These are phyloP conservation scores for Teratosphaeria epicoccoides DNA, from an alignment of 2,329 filamentous ascomycete genomes.

Conservation along the genomic window DNA sequence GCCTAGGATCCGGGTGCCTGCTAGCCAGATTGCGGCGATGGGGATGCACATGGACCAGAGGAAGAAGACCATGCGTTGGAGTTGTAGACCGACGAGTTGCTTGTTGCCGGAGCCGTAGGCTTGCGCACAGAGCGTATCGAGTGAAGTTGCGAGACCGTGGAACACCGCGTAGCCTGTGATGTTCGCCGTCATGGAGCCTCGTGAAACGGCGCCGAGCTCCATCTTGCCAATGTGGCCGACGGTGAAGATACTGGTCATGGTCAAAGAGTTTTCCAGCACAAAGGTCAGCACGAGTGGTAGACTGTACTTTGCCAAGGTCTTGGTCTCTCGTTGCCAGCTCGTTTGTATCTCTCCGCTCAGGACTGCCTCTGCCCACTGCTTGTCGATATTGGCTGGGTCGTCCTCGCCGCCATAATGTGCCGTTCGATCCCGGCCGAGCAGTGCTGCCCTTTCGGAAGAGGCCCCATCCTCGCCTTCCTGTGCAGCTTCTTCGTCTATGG, in stretches of 20 bases:
- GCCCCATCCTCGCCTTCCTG: conserved; percentile 5
- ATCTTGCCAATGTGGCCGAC: conserved; percentile 40
- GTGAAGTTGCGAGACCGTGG: conserved; percentile 66
- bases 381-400: conserved; percentile 49
- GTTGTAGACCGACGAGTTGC: conserved; percentile 74
- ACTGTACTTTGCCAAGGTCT: conserved; percentile 52
- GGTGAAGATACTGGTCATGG: conserved; percentile 38
- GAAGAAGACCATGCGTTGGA: conserved; percentile 73
- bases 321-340: conserved; percentile 81
- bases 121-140: conserved; percentile 89
- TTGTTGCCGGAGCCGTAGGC: conserved; percentile 87
- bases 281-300: conserved; percentile 38
- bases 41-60: conserved; percentile 62
- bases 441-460: conserved; percentile 38
- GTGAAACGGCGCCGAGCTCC: conserved; percentile 38
- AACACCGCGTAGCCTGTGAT: conserved; percentile 40
- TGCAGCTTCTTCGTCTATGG: conserved; percentile 16
- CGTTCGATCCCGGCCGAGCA: conserved; percentile 27
- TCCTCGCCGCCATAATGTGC: conserved; percentile 37
- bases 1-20: conserved; percentile 52
- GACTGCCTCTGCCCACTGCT: conserved; percentile 79
- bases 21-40: conserved; percentile 61
- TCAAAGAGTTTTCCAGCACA: conserved; percentile 39
- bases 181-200: conserved; percentile 39
- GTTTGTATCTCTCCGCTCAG: conserved; percentile 71